Conservation (phyloP, 768 basidiomycete species). For the Trametes gibbosa region DNA sequence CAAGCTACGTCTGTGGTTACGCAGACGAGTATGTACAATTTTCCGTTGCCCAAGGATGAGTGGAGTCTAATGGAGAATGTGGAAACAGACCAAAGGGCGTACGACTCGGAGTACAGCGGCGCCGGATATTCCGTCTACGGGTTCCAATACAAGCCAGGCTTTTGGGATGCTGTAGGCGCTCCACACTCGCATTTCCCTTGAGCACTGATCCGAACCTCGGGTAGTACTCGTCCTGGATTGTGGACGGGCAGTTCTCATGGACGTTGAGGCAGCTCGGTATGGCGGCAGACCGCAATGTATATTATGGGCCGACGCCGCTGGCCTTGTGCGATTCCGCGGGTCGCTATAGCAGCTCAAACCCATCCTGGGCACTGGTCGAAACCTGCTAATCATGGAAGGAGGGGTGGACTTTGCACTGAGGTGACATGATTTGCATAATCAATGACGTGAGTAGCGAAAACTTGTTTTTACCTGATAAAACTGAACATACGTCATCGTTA, state of each 20-base stretch:
- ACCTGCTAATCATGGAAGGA: too few relatives aligned
- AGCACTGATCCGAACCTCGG: neutral
- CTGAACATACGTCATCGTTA: too few relatives aligned
- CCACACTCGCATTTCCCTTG: neutral
- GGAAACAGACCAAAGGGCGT: slow-evolving; percentile 63
- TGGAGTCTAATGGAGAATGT: neutral
- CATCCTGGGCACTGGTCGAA: too few relatives aligned
- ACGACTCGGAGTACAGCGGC: slow-evolving; percentile 49
- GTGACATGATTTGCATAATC: too few relatives aligned
- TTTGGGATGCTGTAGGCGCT: slow-evolving; percentile 49
- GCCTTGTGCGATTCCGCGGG: too few relatives aligned
- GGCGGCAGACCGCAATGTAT: slow-evolving; percentile 50
- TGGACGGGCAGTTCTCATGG: slow-evolving; percentile 63
- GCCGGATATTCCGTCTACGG: slow-evolving; percentile 72
- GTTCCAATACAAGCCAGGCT: slow-evolving; percentile 77
- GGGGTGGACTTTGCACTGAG: too few relatives aligned
- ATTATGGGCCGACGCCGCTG: too few relatives aligned
- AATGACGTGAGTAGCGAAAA: too few relatives aligned
- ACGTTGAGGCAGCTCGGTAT: slow-evolving; percentile 63
- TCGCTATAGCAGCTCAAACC: too few relatives aligned
- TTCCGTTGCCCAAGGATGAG: neutral
- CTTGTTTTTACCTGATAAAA: too few relatives aligned
- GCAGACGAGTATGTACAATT: slow-evolving; percentile 33
- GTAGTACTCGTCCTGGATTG: slow-evolving; percentile 81
- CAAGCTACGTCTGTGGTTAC: slow-evolving; percentile 53